A percentile compares a stretch with the other conserved stretches of the same genome.
phyloP scores from a whole-genome alignment of 371 early-diverging fungal genomes.

The Mucor velutinosus region DNA sequence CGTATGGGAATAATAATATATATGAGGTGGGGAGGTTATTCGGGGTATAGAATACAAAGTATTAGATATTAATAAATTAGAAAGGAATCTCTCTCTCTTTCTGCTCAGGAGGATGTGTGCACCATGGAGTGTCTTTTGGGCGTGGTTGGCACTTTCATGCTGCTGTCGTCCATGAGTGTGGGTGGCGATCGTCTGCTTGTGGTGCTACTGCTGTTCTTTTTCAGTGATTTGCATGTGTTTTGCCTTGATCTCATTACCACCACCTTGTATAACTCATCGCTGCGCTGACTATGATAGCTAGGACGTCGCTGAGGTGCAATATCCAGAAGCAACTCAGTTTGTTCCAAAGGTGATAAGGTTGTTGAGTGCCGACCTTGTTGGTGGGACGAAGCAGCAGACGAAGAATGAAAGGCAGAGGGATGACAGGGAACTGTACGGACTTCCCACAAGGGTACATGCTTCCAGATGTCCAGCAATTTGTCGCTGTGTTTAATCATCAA shows the following conservation, averaged over 20 bases:
- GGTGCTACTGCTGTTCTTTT: background rate
- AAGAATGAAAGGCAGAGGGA: slow-evolving; percentile 6
- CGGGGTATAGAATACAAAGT: background rate
- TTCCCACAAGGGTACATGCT: slow-evolving; percentile 7
- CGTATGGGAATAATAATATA: background rate
- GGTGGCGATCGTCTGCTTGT: background rate
- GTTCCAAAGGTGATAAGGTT: slow-evolving; percentile 13
- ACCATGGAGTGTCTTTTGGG: background rate
- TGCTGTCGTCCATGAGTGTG: background rate
- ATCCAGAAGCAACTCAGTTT: slow-evolving; percentile 14
- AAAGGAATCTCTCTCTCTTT: background rate
- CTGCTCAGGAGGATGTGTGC: background rate
- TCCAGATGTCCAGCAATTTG: slow-evolving; percentile 16
- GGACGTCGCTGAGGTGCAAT: slow-evolving; percentile 17
- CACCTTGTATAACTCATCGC: slow-evolving; percentile 15
- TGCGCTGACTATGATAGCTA: background rate
- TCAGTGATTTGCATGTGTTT: slow-evolving; percentile 6
- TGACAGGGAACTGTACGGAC: slow-evolving; percentile 20
- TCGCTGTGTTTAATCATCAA: slow-evolving; percentile 22
- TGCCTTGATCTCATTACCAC: slow-evolving; percentile 12
- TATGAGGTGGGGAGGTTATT: background rate
- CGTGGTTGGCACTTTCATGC: background rate
- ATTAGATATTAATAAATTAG: background rate
- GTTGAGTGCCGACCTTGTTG: slow-evolving; percentile 15
- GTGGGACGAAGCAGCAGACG: slow-evolving; percentile 10